phyloP scores from a whole-genome alignment of 208 protist species.

The Crithidia bombi region DNA sequence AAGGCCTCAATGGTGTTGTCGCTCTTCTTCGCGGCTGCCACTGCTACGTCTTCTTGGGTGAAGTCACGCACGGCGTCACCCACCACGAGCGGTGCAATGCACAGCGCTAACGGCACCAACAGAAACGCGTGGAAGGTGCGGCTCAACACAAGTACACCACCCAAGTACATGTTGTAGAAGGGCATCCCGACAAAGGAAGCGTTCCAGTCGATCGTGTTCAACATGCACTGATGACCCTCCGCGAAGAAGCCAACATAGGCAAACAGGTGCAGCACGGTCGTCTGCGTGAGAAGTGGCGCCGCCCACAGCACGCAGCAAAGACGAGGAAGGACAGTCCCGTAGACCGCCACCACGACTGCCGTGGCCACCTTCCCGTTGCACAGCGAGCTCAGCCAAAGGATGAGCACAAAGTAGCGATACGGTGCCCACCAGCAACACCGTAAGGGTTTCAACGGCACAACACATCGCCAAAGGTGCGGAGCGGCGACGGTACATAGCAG shows the following conservation, averaged over 20 bases:
- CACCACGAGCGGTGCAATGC: neutral
- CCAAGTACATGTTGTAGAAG: constrained; percentile 51
- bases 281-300: constrained; percentile 30
- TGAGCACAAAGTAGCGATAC: constrained; percentile 47
- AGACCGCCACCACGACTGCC: constrained; percentile 44
- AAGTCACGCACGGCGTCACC: neutral
- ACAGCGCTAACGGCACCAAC: constrained; percentile 43
- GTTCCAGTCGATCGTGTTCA: constrained; percentile 81
- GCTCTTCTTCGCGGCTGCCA: neutral
- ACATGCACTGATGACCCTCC: constrained; percentile 73
- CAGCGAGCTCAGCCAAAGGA: constrained; percentile 57
- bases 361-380: constrained; percentile 58
- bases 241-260: constrained; percentile 65
- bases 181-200: constrained; percentile 75
- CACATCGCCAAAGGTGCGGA: neutral
- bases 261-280: constrained; percentile 49
- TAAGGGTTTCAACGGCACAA: neutral
- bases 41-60: neutral
- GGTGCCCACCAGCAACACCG: neutral
- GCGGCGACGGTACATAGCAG: constrained; percentile 27
- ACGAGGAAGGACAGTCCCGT: constrained; percentile 40
- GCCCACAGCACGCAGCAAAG: constrained; percentile 21
- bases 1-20: too few relatives aligned
- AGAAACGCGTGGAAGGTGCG: constrained; percentile 74
- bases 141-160: constrained; percentile 59